Evolutionary conservation across 169 alveolate genomes (phyloP), one percentile per base, ranked within the genome.

Genomic region (Cystoisospora suis): DNA sequence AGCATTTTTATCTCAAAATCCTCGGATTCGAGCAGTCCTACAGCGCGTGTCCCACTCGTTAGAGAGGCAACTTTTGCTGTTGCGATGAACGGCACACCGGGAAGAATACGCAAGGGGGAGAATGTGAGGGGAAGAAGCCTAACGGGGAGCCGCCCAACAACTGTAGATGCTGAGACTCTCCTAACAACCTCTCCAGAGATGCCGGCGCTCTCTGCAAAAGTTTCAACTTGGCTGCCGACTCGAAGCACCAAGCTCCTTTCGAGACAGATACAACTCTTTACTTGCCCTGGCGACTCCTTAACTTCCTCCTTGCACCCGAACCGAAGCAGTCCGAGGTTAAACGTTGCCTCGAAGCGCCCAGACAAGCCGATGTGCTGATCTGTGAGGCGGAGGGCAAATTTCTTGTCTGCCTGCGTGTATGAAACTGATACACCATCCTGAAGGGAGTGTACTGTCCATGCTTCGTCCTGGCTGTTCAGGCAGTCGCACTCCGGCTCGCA

Each of bases 81-180:
- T 12, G 42, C 79, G 46, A 29, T 65, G 79, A 65, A 65, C 79
- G 79, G 79, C 29, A 65, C 79, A 0, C 79, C 79, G 7, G 79
- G 79, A 3, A 65, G 79, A 29, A 65, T 34, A 20, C 79, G 79
- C 79, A 3, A 7, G 36, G 79, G 79, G 29, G 79, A 65, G 15
- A 65, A 3, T 4, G 79, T 34, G 79, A 65, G 27, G 0, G 44
- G 79, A 2, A 29, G 29, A 20, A 65, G 79, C 79, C 9, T 65
- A 44, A 34, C 29, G 0, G 42, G 79, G 46, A 65, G 17, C 15
- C 79, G 79, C 44, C 79, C 42, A 40, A 65, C 79, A 34, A 65
- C 42, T 0, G 79, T 34, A 9, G 79, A 34, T 12, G 79, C 79
- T 23, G 79, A 20, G 36, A 65, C 2, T 23, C 79, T 38, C 12